Evolutionary conservation across 495 filamentous ascomycete genomes (phyloP), one percentile per base, ranked within the genome.

Genomic region (Pyrenula massariospora): DNA sequence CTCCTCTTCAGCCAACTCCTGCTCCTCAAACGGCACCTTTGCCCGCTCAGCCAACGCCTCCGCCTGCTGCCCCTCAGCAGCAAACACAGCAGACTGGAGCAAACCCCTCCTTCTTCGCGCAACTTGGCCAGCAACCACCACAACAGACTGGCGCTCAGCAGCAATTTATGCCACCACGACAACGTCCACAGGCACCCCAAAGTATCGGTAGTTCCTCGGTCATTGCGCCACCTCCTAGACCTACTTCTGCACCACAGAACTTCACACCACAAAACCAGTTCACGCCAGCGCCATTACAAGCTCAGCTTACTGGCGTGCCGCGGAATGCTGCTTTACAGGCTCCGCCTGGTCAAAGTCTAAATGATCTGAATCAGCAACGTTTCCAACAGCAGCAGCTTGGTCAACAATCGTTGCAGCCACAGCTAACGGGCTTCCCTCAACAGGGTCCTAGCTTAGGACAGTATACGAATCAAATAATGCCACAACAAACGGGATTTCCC

Each of bases 231-330:
- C 91, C 90, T 22, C 91, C 91, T 25, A 79, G 93, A 53, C 87
- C 93, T 1, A 76, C 93, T 3, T 96, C 92, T 19, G 94, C 92
- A 10, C 93, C 93, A 22, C 89, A 92, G 65, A 86, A 89, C 31
- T 83, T 83, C 54, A 68, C 73, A 48, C 88, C 87, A 60, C 83
- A 83, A 53, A 91, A 75, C 66, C 76, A 76, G 1, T 92, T 95
- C 63, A 79, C 81, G 8, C 71, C 85, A 24, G 84, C 87, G 52
- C 81, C 87, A 15, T 68, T 96, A 60, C 88, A 93, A 62, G 86
- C 91, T 22, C 90, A 95, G 66, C 76, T 91, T 65, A 97, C 93
- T 0, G 93, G 93, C 10, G 73, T 82, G 53, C 72, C 74, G 56
- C 68, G 70, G 25, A 67, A 65, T 20, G 71, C 74, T 8, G 63